Conservation (phyloP, 805 yeast species). For the Yarrowia bubula region DNA sequence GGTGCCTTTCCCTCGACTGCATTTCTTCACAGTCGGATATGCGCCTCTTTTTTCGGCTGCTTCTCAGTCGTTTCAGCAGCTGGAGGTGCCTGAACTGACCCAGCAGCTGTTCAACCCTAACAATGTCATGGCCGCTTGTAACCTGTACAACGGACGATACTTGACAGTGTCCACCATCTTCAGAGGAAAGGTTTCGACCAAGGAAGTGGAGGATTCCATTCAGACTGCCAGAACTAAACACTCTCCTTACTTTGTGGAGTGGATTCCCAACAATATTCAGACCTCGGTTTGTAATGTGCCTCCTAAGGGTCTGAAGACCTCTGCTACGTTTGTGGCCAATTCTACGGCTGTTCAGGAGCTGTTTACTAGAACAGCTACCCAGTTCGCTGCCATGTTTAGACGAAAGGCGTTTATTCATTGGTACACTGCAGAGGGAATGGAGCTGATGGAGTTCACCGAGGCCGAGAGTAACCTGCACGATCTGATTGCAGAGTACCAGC, state of each 20-base stretch:
- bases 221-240: slow-evolving; percentile 80
- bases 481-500: slow-evolving; percentile 87
- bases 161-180: slow-evolving; percentile 92
- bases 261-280: slow-evolving; percentile 97
- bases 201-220: slow-evolving; percentile 95
- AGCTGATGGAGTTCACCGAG: slow-evolving; percentile 89
- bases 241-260: slow-evolving; percentile 81
- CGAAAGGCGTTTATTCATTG: slow-evolving; percentile 95
- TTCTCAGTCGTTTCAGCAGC: slow-evolving; percentile 77
- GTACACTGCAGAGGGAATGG: slow-evolving; percentile 97
- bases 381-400: slow-evolving; percentile 89
- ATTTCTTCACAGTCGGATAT: slow-evolving; percentile 93
- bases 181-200: slow-evolving; percentile 89
- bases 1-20: slow-evolving; percentile 95
- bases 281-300: slow-evolving; percentile 93
- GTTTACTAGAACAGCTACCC: slow-evolving; percentile 86
- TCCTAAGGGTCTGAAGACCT: slow-evolving; percentile 79
- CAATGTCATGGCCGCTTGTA: slow-evolving; percentile 95
- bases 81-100: slow-evolving; percentile 88
- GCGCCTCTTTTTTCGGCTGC: slow-evolving; percentile 87
- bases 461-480: slow-evolving; percentile 93
- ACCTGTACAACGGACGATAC: slow-evolving; percentile 89
- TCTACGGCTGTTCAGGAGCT: slow-evolving; percentile 92
- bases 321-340: slow-evolving; percentile 93
- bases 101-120: slow-evolving; percentile 92